These are phyloP conservation scores for Trichoderma sp. DNA, from an alignment of 2,329 filamentous ascomycete species.

Conservation along the genomic window DNA sequence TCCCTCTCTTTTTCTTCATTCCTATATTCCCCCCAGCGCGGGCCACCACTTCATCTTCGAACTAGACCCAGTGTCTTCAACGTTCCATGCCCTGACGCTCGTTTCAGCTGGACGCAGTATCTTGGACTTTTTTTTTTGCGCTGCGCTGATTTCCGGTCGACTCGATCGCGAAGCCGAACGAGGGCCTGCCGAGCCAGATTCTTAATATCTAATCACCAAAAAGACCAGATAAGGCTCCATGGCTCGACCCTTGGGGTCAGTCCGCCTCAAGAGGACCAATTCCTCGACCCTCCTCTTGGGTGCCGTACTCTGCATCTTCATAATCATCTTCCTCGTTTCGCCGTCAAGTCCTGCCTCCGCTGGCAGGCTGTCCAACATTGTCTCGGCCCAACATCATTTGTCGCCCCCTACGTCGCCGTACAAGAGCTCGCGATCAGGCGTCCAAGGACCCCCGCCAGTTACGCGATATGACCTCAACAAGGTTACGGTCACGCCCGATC, in stretches of 20 bases:
- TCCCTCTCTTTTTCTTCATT: not conserved
- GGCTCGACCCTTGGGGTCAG: constrained; percentile 61
- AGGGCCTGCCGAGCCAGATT: not conserved
- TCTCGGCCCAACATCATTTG: constrained; percentile 46
- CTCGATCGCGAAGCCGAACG: constrained; percentile 19
- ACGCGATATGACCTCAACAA: constrained; percentile 94
- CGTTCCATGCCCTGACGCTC: constrained; percentile 22
- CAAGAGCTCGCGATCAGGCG: constrained; percentile 39
- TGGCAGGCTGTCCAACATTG: constrained; percentile 49
- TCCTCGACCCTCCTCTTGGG: constrained; percentile 75
- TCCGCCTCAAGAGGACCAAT: constrained; percentile 78
- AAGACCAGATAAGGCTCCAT: constrained; percentile 38
- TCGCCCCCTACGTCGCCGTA: constrained; percentile 48
- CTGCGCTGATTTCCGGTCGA: constrained; percentile 18
- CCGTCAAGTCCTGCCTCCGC: constrained; percentile 51
- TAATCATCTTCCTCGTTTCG: constrained; percentile 64
- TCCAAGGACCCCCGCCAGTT: constrained; percentile 70
- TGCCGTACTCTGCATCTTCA: constrained; percentile 69
- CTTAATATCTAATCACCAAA: not conserved
- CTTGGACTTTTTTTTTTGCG: constrained; percentile 1
- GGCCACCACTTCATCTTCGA: not conserved
- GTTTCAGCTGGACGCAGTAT: constrained; percentile 18
- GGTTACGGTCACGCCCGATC: constrained; percentile 77
- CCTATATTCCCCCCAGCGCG: not conserved
- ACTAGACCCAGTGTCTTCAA: not conserved